Conservation (phyloP, 2,329 filamentous ascomycete species). For the Paecilomyces sp. region DNA sequence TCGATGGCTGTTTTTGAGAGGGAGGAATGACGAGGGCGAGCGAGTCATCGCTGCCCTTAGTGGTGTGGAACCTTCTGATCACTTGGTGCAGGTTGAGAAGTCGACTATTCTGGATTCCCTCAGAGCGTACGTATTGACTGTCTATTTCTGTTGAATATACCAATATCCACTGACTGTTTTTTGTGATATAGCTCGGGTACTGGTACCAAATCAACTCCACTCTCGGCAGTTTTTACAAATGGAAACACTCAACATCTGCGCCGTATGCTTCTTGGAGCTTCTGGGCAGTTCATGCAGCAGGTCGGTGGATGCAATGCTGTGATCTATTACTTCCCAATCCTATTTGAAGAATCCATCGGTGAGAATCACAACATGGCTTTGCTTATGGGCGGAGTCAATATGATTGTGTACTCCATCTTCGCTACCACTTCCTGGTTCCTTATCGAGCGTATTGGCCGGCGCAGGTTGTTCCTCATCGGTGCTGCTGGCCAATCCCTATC, state of each 20-base stretch:
- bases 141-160: slow-evolving; percentile 28
- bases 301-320: slow-evolving; percentile 45
- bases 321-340: slow-evolving; percentile 43
- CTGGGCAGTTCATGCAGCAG: slow-evolving; percentile 40
- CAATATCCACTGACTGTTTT: background rate
- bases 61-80: slow-evolving; percentile 39
- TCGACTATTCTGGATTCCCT: slow-evolving; percentile 58
- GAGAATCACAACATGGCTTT: slow-evolving; percentile 36
- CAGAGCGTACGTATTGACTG: slow-evolving; percentile 39
- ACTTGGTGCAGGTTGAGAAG: slow-evolving; percentile 48
- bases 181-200: slow-evolving; percentile 46
- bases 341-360: slow-evolving; percentile 41
- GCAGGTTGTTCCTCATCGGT: slow-evolving; percentile 16
- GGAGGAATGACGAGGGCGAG: slow-evolving; percentile 36
- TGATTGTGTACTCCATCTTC: slow-evolving; percentile 39
- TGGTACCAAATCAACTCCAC: slow-evolving; percentile 41
- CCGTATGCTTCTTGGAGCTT: slow-evolving; percentile 33
- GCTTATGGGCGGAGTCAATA: slow-evolving; percentile 47
- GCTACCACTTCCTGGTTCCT: slow-evolving; percentile 42
- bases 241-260: slow-evolving; percentile 34
- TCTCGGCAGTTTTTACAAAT: slow-evolving; percentile 40
- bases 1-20: slow-evolving; percentile 28
- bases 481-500: slow-evolving; percentile 19
- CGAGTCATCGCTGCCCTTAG: slow-evolving; percentile 40
- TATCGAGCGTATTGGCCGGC: slow-evolving; percentile 38